Conservation (phyloP, 768 basidiomycete genomes). For the Tubosaeta sp. region DNA sequence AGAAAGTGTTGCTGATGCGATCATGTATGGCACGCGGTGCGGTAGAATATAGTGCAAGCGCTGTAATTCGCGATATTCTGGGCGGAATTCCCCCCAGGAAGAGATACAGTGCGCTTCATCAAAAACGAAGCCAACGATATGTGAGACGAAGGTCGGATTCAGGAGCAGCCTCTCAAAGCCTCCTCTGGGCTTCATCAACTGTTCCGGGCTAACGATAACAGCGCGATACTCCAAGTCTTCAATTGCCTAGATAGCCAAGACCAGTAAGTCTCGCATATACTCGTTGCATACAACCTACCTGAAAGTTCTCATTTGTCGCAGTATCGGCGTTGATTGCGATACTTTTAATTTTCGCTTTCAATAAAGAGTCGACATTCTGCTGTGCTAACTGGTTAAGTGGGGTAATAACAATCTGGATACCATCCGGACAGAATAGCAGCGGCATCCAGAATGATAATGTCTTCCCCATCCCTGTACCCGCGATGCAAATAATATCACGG, state of each 20-base stretch:
- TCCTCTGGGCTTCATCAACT: conserved; percentile 9
- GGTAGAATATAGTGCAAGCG: conserved; percentile 29
- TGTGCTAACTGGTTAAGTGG: conserved; percentile 1
- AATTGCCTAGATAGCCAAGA: background rate
- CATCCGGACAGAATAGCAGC: background rate
- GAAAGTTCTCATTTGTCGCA: background rate
- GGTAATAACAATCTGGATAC: conserved; percentile 5
- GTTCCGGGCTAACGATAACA: conserved; percentile 7
- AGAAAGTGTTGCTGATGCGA: conserved; percentile 35
- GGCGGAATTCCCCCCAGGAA: conserved; percentile 30
- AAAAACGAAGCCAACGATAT: conserved; percentile 4
- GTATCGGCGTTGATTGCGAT: background rate
- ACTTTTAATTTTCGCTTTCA: background rate
- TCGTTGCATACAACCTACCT: background rate
- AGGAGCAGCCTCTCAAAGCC: conserved; percentile 9
- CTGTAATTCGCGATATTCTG: conserved; percentile 30
- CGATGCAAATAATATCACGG: background rate
- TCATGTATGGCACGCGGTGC: conserved; percentile 24
- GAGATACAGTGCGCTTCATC: conserved; percentile 24
- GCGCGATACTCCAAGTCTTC: background rate
- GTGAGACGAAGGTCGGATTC: background rate
- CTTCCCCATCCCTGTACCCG: conserved; percentile 3
- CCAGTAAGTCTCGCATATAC: background rate
- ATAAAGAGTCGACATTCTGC: background rate
- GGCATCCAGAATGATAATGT: conserved; percentile 4